These are phyloP conservation scores for Noccaea caerulescens DNA, from an alignment of 345 rosid species.

Conservation along the genomic window DNA sequence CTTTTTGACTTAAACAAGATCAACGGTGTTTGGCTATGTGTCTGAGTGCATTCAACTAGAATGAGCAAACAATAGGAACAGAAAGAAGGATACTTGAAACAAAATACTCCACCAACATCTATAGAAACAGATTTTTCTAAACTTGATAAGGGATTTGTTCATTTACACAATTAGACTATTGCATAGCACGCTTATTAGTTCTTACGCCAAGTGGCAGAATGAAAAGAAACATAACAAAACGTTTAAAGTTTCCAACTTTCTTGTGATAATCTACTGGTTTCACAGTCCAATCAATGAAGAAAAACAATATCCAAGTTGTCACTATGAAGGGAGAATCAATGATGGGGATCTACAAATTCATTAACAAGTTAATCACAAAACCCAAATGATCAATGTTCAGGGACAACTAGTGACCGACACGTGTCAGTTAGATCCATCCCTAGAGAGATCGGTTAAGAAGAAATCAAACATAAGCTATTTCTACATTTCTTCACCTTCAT, in stretches of 20 bases:
- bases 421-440: conserved; percentile 15
- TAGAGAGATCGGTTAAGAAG: neutral
- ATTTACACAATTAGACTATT: neutral
- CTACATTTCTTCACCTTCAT: conserved; percentile 18
- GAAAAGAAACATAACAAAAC: conserved; percentile 4
- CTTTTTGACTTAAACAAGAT: neutral
- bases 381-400: neutral
- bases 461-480: conserved; percentile 2
- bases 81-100: neutral
- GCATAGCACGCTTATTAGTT: neutral
- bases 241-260: conserved; percentile 17
- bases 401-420: conserved; percentile 2
- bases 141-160: neutral
- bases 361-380: conserved; percentile 11
- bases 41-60: neutral
- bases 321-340: conserved; percentile 2
- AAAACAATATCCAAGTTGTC: conserved; percentile 5
- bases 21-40: neutral
- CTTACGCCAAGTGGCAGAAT: neutral
- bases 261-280: conserved; percentile 7
- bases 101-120: neutral
- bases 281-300: conserved; percentile 11
- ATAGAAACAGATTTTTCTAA: neutral
- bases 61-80: conserved; percentile 2
- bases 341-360: conserved; percentile 14